Conservation (phyloP, 805 yeast species). For the Metschnikowia hibisci region DNA sequence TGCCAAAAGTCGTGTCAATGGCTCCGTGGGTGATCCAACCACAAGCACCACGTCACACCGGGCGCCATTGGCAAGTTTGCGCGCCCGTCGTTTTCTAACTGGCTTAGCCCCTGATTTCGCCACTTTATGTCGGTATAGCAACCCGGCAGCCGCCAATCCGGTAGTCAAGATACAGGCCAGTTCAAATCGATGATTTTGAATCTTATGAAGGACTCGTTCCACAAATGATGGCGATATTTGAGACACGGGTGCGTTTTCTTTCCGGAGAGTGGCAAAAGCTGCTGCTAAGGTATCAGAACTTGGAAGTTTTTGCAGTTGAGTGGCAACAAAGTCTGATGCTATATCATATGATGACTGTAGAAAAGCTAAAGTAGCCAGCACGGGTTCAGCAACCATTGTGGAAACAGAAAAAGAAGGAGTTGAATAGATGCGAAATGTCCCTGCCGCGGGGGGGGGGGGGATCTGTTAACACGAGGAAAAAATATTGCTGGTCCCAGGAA, state of each 20-base stretch:
- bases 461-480: constrained; percentile 10
- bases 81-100: constrained; percentile 48
- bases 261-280: constrained; percentile 3
- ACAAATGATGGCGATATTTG: background rate
- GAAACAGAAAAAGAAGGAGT: background rate
- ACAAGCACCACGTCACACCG: constrained; percentile 71
- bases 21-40: constrained; percentile 75
- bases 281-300: constrained; percentile 14
- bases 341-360: constrained; percentile 21
- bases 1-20: constrained; percentile 64
- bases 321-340: constrained; percentile 20
- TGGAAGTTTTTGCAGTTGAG: constrained; percentile 24
- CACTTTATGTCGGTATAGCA: constrained; percentile 5
- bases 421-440: background rate
- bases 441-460: background rate
- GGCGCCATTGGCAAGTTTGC: constrained; percentile 62
- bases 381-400: constrained; percentile 44
- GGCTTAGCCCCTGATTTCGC: constrained; percentile 7
- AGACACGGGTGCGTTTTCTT: constrained; percentile 1
- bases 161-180: constrained; percentile 5
- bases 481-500: constrained; percentile 47
- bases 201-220: background rate
- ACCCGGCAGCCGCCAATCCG: constrained; percentile 12
- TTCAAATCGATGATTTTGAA: constrained; percentile 6
- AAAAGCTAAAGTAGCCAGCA: constrained; percentile 34